Evolutionary conservation across 1,284 basidiomycete species (phyloP).

Genomic region (Ceratobasidium sp.): DNA sequence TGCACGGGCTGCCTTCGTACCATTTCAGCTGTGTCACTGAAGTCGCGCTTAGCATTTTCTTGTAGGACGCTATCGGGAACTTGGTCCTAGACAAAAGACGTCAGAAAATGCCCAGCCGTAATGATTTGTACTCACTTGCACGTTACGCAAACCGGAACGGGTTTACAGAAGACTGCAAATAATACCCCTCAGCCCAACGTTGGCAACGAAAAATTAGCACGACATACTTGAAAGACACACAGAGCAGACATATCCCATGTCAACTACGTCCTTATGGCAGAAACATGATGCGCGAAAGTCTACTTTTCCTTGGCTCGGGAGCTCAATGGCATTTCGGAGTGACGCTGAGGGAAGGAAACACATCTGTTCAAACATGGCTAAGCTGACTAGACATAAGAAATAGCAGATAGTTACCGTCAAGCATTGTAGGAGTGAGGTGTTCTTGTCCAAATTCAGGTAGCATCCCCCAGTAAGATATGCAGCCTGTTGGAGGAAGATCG

Average conservation of each 20-base stretch:
- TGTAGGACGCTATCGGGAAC: slow-evolving; percentile 67
- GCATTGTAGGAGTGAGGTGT: slow-evolving; percentile 85
- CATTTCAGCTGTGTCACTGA: slow-evolving; percentile 14
- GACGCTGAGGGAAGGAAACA: slow-evolving; percentile 86
- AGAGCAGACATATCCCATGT: slow-evolving; percentile 97
- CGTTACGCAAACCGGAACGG: slow-evolving; percentile 90
- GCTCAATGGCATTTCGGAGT: slow-evolving; percentile 77
- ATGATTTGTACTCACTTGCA: slow-evolving; percentile 69
- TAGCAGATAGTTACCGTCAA: slow-evolving; percentile 64
- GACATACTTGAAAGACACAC: slow-evolving; percentile 90
- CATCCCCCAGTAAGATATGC: slow-evolving; percentile 93
- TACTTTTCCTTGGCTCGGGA: slow-evolving; percentile 92
- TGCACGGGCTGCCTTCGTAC: slow-evolving; percentile 5
- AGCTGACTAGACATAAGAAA: slow-evolving; percentile 17
- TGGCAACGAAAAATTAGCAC: slow-evolving; percentile 3
- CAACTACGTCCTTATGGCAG: slow-evolving; percentile 96
- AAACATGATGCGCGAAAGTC: slow-evolving; percentile 99
- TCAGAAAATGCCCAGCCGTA: slow-evolving; percentile 15
- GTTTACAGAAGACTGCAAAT: slow-evolving; percentile 83
- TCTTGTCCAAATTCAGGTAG: slow-evolving; percentile 83
- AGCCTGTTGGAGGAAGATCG: slow-evolving; percentile 97
- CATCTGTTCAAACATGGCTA: slow-evolving; percentile 64
- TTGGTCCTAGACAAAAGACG: slow-evolving; percentile 68
- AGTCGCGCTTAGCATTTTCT: slow-evolving; percentile 18
- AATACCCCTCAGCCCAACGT: slow-evolving; percentile 11